Evolutionary conservation across 2,329 filamentous ascomycete genomes (phyloP).

Genomic region (Aspergillus pseudoterreus): DNA sequence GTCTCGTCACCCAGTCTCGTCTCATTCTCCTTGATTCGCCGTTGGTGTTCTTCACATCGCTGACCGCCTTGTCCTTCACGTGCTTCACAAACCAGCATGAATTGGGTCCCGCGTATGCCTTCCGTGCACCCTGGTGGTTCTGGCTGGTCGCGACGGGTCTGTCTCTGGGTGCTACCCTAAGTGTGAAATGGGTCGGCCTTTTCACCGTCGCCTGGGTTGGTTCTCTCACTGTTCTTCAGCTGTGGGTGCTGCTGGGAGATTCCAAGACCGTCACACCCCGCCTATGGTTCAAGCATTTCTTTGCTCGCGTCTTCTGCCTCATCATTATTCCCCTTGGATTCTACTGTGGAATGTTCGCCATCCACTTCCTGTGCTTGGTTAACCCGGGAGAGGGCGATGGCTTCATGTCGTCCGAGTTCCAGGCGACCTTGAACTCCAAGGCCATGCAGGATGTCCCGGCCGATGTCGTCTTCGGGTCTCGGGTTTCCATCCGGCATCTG

Average conservation of each 20-base stretch:
- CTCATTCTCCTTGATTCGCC: constrained; percentile 95
- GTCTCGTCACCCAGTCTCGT: constrained; percentile 88
- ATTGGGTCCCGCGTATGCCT: constrained; percentile 81
- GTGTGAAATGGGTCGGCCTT: constrained; percentile 97
- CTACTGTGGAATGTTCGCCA: constrained; percentile 95
- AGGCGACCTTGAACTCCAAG: constrained; percentile 94
- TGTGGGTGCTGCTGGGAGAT: constrained; percentile 94
- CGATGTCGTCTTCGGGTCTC: constrained; percentile 85
- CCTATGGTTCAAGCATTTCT: constrained; percentile 88
- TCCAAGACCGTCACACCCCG: constrained; percentile 78
- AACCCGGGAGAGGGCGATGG: constrained; percentile 97
- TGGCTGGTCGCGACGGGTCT: constrained; percentile 87
- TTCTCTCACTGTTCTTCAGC: constrained; percentile 79
- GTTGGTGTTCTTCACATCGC: constrained; percentile 85
- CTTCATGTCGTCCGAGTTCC: constrained; percentile 99
- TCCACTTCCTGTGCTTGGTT: constrained; percentile 88
- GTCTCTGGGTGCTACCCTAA: constrained; percentile 81
- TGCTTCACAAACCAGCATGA: constrained; percentile 98
- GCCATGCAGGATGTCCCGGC: constrained; percentile 92
- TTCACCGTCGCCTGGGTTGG: constrained; percentile 99
- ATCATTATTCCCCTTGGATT: constrained; percentile 84
- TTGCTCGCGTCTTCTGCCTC: constrained; percentile 84
- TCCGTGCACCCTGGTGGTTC: constrained; percentile 93
- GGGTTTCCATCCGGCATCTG: constrained; percentile 81
- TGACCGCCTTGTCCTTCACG: constrained; percentile 84